Evolutionary conservation across 176 grass and related monocot species (phyloP), one percentile per base, ranked within the genome.

Genomic region (Oryza officinalis): DNA sequence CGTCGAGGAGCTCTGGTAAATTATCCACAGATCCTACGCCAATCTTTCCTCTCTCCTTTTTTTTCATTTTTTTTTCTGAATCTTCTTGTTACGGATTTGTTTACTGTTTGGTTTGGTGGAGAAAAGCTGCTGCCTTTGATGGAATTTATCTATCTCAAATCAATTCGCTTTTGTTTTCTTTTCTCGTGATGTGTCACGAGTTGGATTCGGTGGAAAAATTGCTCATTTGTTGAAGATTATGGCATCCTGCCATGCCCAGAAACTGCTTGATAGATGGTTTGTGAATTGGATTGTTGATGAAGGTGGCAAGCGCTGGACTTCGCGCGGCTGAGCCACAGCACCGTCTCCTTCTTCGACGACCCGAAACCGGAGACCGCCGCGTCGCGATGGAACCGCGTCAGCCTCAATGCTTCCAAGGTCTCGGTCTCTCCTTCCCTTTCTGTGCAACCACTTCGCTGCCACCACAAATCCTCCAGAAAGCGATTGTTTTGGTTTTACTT

Each of bases 1-100:
- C 87, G 93, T 90, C 72, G 96, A 98, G 87, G 96, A 95, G 89
- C 96, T 98, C 69, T 98, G 96, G 96, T 98, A 75, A 78, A 25
- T 23, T 11, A 0, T 15, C 26, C 81, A 32, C 81, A 32, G 38
- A 75, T 61, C 72, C 74, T 69, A 69, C 73, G 5, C 33, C 10
- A 57, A 30, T 11, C 27, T 30, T 2, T 13, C 14, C 1, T 2
- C 27, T 78, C 20, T 33, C 10, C 5, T 49, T 69, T 28, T 25
- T 37, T 49, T 18, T 31, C 4, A 22, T 30, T 26, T 27, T n/a
- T 76, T 45, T 32, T 44, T 35, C 40, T 22, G 5, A 4, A n/a
- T 0, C 20, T n/a, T 65, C 18, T 15, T 43, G 5, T 2, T 63
- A 5, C 47, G 11, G 52, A 37, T 63, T 79, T 30, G 8, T 32